A percentile compares a stretch with the other conserved stretches of the same genome.
Conservation (phyloP, 2,329 filamentous ascomycete species). For the Purpureocillium takamizusanense region DNA sequence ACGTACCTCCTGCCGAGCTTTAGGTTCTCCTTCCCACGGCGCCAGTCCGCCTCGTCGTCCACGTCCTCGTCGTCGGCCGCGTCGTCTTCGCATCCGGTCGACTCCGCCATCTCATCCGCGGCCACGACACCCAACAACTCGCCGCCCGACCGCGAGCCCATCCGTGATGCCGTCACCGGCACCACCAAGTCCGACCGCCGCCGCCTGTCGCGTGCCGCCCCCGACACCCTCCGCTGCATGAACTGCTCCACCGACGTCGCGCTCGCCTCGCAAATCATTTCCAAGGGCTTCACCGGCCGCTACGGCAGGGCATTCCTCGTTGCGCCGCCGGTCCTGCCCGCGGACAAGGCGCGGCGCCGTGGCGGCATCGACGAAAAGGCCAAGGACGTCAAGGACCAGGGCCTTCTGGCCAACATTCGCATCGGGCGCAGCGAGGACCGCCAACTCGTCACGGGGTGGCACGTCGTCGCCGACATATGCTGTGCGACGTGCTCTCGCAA, state of each 20-base stretch:
- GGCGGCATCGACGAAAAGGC: not conserved
- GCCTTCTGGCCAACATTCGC: conserved; percentile 41
- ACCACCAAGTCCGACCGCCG: not conserved
- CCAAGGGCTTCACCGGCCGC: conserved; percentile 57
- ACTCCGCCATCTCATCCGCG: conserved; percentile 16
- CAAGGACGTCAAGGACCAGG: not conserved
- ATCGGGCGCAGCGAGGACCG: conserved; percentile 46
- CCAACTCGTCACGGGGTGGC: conserved; percentile 52
- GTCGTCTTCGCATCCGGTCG: conserved; percentile 14
- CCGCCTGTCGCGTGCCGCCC: conserved; percentile 33
- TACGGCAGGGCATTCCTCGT: conserved; percentile 57
- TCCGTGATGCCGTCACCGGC: conserved; percentile 7
- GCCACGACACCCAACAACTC: conserved; percentile 18
- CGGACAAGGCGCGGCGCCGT: conserved; percentile 8
- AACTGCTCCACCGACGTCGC: conserved; percentile 53
- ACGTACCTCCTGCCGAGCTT: conserved; percentile 44
- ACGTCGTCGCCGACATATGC: conserved; percentile 55
- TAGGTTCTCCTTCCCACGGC: conserved; percentile 36
- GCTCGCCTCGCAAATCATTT: conserved; percentile 51
- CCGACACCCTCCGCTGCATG: conserved; percentile 50
- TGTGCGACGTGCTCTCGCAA: conserved; percentile 47
- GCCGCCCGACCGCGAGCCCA: conserved; percentile 10
- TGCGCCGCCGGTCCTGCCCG: conserved; percentile 22
- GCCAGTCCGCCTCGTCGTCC: conserved; percentile 25
- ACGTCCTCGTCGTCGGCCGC: conserved; percentile 25